Conservation (phyloP, 1,284 basidiomycete species). For the Agaricales sp. region DNA sequence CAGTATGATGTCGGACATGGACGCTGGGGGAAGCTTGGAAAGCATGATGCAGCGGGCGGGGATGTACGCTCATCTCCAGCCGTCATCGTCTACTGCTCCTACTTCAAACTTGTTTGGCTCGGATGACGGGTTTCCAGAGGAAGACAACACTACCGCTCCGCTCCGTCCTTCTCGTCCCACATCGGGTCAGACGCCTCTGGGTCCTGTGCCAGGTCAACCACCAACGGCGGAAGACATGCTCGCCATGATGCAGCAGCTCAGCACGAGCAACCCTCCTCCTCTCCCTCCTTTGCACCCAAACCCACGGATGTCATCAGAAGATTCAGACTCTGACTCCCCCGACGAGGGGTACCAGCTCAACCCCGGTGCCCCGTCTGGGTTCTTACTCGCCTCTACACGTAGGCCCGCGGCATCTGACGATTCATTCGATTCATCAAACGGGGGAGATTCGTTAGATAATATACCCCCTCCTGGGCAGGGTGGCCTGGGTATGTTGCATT, state of each 20-base stretch:
- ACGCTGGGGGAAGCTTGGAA: conserved; percentile 31
- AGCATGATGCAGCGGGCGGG: conserved; percentile 45
- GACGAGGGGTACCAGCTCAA: not conserved
- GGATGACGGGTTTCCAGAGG: not conserved
- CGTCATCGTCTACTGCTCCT: not conserved
- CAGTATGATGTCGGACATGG: conserved; percentile 17
- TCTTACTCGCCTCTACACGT: not conserved
- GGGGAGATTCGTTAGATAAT: not conserved
- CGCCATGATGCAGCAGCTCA: conserved; percentile 8
- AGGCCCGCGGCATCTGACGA: not conserved
- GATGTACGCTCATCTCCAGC: conserved; percentile 21
- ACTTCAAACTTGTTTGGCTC: not conserved
- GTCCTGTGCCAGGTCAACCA: conserved; percentile 10
- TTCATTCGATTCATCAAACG: not conserved
- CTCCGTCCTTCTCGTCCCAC: not conserved
- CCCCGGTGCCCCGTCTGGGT: not conserved
- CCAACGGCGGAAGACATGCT: conserved; percentile 8
- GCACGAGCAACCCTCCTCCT: conserved; percentile 2
- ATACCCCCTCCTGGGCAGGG: not conserved
- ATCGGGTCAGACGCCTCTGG: conserved; percentile 13
- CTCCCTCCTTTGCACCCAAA: conserved; percentile 3
- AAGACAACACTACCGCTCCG: not conserved
- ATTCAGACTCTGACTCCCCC: conserved; percentile 8
- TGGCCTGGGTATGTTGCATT: not conserved
- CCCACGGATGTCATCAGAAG: not conserved